phyloP scores from a whole-genome alignment of 768 basidiomycete species.

The Lentinula sp. region DNA sequence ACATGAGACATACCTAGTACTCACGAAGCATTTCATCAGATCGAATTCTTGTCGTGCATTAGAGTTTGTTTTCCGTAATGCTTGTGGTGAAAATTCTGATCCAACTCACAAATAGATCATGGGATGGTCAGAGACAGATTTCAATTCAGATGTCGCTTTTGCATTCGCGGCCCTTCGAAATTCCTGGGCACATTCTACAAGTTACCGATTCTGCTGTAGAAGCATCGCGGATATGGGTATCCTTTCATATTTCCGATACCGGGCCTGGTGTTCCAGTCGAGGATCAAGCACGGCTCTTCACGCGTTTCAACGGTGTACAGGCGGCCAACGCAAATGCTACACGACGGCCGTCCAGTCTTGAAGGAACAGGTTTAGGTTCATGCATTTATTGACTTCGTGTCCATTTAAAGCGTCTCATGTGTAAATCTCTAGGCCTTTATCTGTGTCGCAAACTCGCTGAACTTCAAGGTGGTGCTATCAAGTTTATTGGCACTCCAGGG shows the following conservation, averaged over 20 bases:
- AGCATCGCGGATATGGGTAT: not conserved
- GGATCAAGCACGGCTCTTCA: constrained; percentile 4
- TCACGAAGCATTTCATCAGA: not conserved
- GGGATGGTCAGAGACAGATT: constrained; percentile 2
- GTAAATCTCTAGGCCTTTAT: not conserved
- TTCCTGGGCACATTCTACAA: not conserved
- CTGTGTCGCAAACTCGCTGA: constrained; percentile 4
- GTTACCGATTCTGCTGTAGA: not conserved
- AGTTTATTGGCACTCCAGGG: not conserved
- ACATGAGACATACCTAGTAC: not conserved
- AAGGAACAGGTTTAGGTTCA: constrained; percentile 2
- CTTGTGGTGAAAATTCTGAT: no score
- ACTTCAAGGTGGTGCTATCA: not conserved
- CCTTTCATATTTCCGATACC: not conserved
- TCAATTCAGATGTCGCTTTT: not conserved
- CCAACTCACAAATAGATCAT: not conserved
- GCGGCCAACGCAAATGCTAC: not conserved
- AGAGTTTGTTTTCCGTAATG: not conserved
- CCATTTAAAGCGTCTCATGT: not conserved
- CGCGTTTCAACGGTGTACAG: not conserved
- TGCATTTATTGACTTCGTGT: not conserved
- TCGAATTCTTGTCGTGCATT: constrained; percentile 6
- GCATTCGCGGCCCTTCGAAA: not conserved
- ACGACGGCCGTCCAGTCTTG: not conserved
- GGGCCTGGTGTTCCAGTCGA: constrained; percentile 2